These are phyloP conservation scores for Huntiella omanensis DNA, from an alignment of 2,329 filamentous ascomycete genomes.

Conservation along the genomic window DNA sequence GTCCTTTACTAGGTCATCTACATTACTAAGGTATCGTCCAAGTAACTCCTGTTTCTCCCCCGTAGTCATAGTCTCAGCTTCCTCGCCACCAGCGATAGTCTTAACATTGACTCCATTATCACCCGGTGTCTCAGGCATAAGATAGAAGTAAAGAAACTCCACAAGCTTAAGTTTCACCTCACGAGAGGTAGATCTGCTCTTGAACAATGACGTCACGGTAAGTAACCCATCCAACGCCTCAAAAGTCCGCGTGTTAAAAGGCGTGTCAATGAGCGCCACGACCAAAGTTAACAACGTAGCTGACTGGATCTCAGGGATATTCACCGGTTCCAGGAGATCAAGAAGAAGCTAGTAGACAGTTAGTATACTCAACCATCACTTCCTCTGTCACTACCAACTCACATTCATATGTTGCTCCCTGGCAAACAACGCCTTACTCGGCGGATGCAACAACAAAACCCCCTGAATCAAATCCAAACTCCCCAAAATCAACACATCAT, in stretches of 20 bases:
- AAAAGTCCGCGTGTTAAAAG: constrained; percentile 77
- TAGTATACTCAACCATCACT: background rate
- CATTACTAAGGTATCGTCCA: constrained; percentile 59
- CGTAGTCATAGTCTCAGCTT: constrained; percentile 39
- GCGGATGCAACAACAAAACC: constrained; percentile 69
- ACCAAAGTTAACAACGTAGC: constrained; percentile 80
- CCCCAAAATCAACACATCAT: constrained; percentile 74
- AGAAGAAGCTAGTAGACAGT: constrained; percentile 48
- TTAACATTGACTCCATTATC: constrained; percentile 27
- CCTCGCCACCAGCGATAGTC: constrained; percentile 18
- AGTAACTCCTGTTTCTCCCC: constrained; percentile 69
- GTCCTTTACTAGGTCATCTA: constrained; percentile 71
- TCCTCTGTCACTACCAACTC: constrained; percentile 16
- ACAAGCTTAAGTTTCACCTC: constrained; percentile 92
- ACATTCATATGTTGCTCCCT: constrained; percentile 91
- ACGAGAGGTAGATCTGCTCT: constrained; percentile 63
- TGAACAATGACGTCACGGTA: constrained; percentile 83
- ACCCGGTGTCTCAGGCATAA: constrained; percentile 71
- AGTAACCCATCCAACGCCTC: constrained; percentile 82
- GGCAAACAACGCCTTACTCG: constrained; percentile 70
- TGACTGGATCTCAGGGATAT: constrained; percentile 81
- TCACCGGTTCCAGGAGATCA: constrained; percentile 80
- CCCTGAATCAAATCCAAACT: constrained; percentile 83
- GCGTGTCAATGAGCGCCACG: constrained; percentile 68
- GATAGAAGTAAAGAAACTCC: constrained; percentile 95